phyloP scores from a whole-genome alignment of 768 basidiomycete species.

The Russula sp. region DNA sequence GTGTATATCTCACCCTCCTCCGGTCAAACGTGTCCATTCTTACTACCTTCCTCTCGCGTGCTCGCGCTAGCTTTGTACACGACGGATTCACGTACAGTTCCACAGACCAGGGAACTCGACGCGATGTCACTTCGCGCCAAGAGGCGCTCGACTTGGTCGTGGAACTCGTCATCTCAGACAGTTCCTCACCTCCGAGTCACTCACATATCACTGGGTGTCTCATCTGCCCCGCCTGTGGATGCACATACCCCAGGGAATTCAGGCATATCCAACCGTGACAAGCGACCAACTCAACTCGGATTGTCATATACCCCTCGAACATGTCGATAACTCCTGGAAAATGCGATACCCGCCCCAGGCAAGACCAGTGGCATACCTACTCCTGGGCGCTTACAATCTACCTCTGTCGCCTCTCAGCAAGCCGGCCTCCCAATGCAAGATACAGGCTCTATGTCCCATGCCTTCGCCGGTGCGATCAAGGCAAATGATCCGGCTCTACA shows the following conservation, averaged over 20 bases:
- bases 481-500: conserved; percentile 77
- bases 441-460: conserved; percentile 56
- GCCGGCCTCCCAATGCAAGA: conserved; percentile 33
- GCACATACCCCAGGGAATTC: conserved; percentile 79
- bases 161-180: conserved; percentile 88
- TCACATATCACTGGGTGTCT: conserved; percentile 95
- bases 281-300: neutral
- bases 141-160: conserved; percentile 92
- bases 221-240: conserved; percentile 86
- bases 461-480: conserved; percentile 75
- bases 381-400: conserved; percentile 62
- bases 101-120: conserved; percentile 94
- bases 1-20: conserved; percentile 29
- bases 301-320: neutral
- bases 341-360: conserved; percentile 43
- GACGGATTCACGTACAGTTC: conserved; percentile 99
- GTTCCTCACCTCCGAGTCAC: conserved; percentile 92
- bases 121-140: conserved; percentile 73
- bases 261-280: conserved; percentile 46
- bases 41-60: too few relatives aligned
- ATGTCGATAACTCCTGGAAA: conserved; percentile 44
- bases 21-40: neutral
- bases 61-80: conserved; percentile 59
- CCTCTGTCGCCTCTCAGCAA: conserved; percentile 45
- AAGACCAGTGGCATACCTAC: conserved; percentile 54